phyloP scores from a whole-genome alignment of 2,329 filamentous ascomycete species.

The Ophiostoma quercus region DNA sequence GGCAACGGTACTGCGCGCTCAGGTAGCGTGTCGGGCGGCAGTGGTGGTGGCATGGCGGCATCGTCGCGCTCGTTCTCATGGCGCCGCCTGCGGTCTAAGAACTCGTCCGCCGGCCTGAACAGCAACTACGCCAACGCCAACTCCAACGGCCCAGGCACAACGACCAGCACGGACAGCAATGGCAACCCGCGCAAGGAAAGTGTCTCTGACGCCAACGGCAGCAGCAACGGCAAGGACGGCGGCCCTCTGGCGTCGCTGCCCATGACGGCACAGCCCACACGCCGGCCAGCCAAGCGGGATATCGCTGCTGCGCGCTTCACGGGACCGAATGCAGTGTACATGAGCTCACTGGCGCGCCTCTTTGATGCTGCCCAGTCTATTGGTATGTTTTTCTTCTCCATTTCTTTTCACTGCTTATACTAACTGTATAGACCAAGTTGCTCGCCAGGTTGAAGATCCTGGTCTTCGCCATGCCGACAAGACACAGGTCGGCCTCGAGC shows the following conservation, averaged over 20 bases:
- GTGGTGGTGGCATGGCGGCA: slow-evolving; percentile 38
- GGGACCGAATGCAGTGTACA: slow-evolving; percentile 84
- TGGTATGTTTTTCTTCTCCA: slow-evolving; percentile 54
- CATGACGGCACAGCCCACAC: slow-evolving; percentile 63
- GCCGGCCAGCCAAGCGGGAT: slow-evolving; percentile 67
- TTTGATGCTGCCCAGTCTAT: slow-evolving; percentile 92
- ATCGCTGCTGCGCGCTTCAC: slow-evolving; percentile 63
- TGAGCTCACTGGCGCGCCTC: slow-evolving; percentile 80
- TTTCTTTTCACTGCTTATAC: slow-evolving; percentile 35
- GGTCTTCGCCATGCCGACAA: slow-evolving; percentile 86
- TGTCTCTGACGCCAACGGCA: slow-evolving; percentile 41
- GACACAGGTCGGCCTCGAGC: slow-evolving; percentile 90
- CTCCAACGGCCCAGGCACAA: slow-evolving; percentile 23
- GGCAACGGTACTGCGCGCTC: neutral
- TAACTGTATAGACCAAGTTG: slow-evolving; percentile 67
- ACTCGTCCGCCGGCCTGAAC: slow-evolving; percentile 60
- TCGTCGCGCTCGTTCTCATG: slow-evolving; percentile 81
- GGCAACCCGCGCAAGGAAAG: slow-evolving; percentile 38
- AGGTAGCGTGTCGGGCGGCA: slow-evolving; percentile 39
- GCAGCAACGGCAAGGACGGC: slow-evolving; percentile 13
- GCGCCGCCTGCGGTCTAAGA: slow-evolving; percentile 86
- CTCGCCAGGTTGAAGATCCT: slow-evolving; percentile 91
- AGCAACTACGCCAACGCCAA: slow-evolving; percentile 47
- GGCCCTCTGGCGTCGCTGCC: slow-evolving; percentile 61
- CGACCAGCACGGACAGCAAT: slow-evolving; percentile 42